Conservation (phyloP, 1,284 basidiomycete genomes). For the Marasmius oreades region DNA sequence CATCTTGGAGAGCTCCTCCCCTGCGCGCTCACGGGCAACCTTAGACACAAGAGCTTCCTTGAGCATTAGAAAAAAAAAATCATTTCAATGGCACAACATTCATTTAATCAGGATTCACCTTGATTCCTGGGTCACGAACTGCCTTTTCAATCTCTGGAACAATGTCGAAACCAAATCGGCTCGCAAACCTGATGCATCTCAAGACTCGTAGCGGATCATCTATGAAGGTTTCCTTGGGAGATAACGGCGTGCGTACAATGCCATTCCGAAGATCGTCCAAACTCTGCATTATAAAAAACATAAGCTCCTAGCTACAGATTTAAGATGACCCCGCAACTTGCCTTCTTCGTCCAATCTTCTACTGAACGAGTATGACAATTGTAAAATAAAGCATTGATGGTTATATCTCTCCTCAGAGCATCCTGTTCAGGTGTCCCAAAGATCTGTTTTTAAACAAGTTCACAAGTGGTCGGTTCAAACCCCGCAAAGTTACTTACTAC, state of each 20-base stretch:
- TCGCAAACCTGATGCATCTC: conserved; percentile 89
- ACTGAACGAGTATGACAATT: conserved; percentile 89
- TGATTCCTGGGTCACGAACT: conserved; percentile 64
- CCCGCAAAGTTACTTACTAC: conserved; percentile 52
- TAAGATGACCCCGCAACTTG: conserved; percentile 22
- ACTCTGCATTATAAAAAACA: conserved; percentile 47
- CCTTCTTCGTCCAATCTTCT: conserved; percentile 87
- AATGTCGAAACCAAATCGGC: conserved; percentile 82
- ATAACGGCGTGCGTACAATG: conserved; percentile 86
- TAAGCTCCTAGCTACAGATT: neutral
- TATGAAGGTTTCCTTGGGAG: conserved; percentile 84
- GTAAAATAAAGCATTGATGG: conserved; percentile 96
- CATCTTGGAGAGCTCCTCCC: conserved; percentile 90
- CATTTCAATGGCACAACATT: too few species aligned
- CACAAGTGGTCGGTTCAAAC: neutral
- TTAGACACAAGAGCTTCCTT: conserved; percentile 75
- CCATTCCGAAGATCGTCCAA: conserved; percentile 79
- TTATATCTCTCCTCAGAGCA: conserved; percentile 88
- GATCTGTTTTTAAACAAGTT: conserved; percentile 49
- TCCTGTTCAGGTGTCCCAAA: conserved; percentile 95
- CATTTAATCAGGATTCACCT: too few species aligned
- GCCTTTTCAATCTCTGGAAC: conserved; percentile 71
- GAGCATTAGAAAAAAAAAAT: neutral
- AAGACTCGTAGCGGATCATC: conserved; percentile 95
- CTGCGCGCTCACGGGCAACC: conserved; percentile 87